Evolutionary conservation across 192 early-diverging fungal genomes (phyloP), one percentile per base, ranked within the genome.

Genomic region (Linnemannia hyalina): DNA sequence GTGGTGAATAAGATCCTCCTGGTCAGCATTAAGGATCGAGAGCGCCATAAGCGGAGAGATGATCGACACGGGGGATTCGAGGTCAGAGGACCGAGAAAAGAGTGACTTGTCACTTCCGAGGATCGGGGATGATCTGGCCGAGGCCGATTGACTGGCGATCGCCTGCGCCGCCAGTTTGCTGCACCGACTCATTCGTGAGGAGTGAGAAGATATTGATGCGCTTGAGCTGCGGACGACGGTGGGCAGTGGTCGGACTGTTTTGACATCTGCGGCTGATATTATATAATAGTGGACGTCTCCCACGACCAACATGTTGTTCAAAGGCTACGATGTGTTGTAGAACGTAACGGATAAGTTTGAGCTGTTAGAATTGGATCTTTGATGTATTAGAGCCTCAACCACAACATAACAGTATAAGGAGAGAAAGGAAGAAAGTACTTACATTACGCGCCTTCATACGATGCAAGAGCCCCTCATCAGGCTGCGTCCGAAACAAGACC

Each of bases 391-490:
- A 46, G 11, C 11, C 44, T 46, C 44, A 46, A 46, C 13, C n/a
- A 55, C 13, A 26, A 36, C 15, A 13, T 32, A 0, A 40, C 5
- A 55, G 13, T 60, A 75, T 40, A 74, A 3, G 0, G 32, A 38
- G 22, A 74, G 16, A n/a, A 83, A 20, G n/a, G 35, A 49, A 40
- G 65, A 26, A 26, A 63, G 3, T 84, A n/a, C 88, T 90, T 89
- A 95, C 94, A 83, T 95, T 95, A 63, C 93, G 92, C 3, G 95
- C 95, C 83, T 91, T 92, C 95, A 95, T 95, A 20, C 95, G 82
- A 75, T 95, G 95, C 79, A 95, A 79, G 35, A 95, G 87, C 5
- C 94, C 94, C 73, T 95, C 93, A 70, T 95, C 94, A 8, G 94
- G 95, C 80, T 95, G 95, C 0, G 95, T 95, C 26, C 95, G 72